Evolutionary conservation across 331 rosid species (phyloP), one percentile per base, ranked within the genome.

Genomic region (Spiraea crenata): DNA sequence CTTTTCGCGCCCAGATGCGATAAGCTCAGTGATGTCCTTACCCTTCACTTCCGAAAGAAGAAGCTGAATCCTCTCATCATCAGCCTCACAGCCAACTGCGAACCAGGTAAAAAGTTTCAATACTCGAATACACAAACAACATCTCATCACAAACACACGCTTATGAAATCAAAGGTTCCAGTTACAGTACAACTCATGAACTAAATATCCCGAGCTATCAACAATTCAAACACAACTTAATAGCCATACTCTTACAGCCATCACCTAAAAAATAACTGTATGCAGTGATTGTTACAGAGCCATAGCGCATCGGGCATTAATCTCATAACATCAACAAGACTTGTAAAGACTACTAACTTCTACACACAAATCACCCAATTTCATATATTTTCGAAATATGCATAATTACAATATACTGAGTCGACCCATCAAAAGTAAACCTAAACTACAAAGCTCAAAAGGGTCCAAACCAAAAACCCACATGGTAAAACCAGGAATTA

Each of bases 51-150:
- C 57, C 11, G 71, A 66, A 2, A 66, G 38, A n/a, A 66, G 71
- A 48, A 66, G 42, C 44, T 66, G 57, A 48, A 66, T 66, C 47
- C 57, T 48, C 5, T 66, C 71, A 35, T 66, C 71, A 66, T 66
- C 71, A 46, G 71, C 42, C 71, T 66, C 71, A 13, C 58, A 57
- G 4, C 71, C 71, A 66, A 66, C 71, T 66, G 46, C 4, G 17
- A 47, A 49, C 15, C 12, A 45, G 3, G 8, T 5, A 2, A 31
- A 9, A 35, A 8, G 14, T 7, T 59, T 37, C 0, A 38, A 17
- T 14, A 0, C 7, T 16, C 6, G 55, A 59, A 0, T 14, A 59
- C 15, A 7, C 1, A 12, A 57, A 10, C 25, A 5, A 31, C 10
- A 4, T 15, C 9, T 15, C 5, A 2, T 6, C 5, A 9, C 45